Evolutionary conservation across 306 rosid species (phyloP).

Genomic region (Corylus heterophylla): DNA sequence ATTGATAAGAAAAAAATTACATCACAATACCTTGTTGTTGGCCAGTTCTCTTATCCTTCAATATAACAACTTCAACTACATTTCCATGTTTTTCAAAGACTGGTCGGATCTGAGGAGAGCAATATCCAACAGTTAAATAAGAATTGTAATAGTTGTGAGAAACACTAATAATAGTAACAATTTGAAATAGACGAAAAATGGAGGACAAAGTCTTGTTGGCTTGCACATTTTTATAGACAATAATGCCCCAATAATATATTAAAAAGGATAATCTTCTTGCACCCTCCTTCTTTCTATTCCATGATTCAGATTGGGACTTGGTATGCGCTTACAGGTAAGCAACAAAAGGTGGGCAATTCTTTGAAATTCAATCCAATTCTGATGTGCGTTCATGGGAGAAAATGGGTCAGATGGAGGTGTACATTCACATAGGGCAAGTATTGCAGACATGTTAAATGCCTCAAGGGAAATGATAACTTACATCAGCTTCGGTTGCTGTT

Average conservation of each 20-base stretch:
- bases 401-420: slow-evolving; percentile 5
- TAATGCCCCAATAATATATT: background rate
- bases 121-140: slow-evolving; percentile 9
- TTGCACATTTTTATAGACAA: background rate
- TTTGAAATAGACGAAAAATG: slow-evolving; percentile 13
- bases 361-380: background rate
- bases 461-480: slow-evolving; percentile 37
- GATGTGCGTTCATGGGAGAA: background rate
- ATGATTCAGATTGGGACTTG: background rate
- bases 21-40: slow-evolving; percentile 63
- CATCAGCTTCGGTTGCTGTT: slow-evolving; percentile 61
- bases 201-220: background rate
- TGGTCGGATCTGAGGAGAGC: slow-evolving; percentile 52
- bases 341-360: background rate
- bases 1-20: slow-evolving; percentile 1
- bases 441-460: background rate
- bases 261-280: background rate
- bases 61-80: slow-evolving; percentile 70
- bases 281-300: background rate
- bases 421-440: background rate
- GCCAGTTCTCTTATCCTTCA: slow-evolving; percentile 74
- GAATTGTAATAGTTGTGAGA: slow-evolving; percentile 10
- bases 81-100: slow-evolving; percentile 73
- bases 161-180: background rate
- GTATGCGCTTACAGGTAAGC: background rate